Percentiles rank a stretch among this genome's conserved stretches.
Conservation (phyloP, 2,329 filamentous ascomycete genomes). For the Pleomassaria siparia region DNA sequence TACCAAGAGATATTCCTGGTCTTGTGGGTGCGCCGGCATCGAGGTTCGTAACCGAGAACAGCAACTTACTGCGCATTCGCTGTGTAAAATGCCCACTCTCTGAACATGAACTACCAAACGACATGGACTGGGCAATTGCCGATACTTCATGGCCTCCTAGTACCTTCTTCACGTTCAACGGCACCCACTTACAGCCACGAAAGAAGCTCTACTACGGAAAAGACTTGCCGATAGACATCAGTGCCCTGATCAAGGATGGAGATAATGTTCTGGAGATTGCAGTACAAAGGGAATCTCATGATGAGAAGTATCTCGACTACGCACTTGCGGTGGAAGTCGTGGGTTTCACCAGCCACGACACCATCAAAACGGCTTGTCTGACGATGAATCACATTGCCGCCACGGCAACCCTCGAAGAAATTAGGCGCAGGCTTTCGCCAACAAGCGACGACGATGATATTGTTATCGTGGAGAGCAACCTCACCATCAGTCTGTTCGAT, state of each 20-base stretch:
- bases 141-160: conserved; percentile 69
- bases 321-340: conserved; percentile 72
- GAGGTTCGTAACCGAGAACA: conserved; percentile 52
- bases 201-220: conserved; percentile 73
- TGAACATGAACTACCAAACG: conserved; percentile 29
- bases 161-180: conserved; percentile 71
- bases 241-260: conserved; percentile 59
- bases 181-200: conserved; percentile 54
- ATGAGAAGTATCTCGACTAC: conserved; percentile 50
- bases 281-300: conserved; percentile 26
- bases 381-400: conserved; percentile 42
- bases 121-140: conserved; percentile 63
- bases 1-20: conserved; percentile 40
- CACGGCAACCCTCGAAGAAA: conserved; percentile 56
- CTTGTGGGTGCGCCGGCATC: conserved; percentile 26
- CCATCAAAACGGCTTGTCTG: conserved; percentile 35
- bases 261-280: conserved; percentile 62
- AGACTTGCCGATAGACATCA: conserved; percentile 76
- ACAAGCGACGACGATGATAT: conserved; percentile 57
- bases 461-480: conserved; percentile 40
- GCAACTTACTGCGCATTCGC: conserved; percentile 67
- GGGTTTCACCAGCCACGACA: conserved; percentile 51
- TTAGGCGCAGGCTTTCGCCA: conserved; percentile 55
- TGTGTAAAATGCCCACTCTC: conserved; percentile 55
- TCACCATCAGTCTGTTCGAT: conserved; percentile 50